These are phyloP conservation scores for Hypoxylon sp. DNA, from an alignment of 2,329 filamentous ascomycete species.

Conservation along the genomic window DNA sequence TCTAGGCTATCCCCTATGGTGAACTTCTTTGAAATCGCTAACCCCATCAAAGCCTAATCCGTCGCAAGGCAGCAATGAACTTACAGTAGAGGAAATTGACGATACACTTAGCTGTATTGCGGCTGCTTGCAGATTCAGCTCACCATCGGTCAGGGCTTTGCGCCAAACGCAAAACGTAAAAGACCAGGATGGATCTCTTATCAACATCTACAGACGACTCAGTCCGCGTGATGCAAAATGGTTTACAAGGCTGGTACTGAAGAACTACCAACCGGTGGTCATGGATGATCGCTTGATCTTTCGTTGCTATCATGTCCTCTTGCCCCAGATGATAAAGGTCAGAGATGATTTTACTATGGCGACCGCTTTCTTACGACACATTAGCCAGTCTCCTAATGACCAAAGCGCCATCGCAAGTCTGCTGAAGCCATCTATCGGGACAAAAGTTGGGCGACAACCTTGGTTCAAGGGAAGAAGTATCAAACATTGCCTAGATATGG, in stretches of 20 bases:
- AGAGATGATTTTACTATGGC: conserved; percentile 76
- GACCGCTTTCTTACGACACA: conserved; percentile 64
- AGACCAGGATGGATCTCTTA: conserved; percentile 63
- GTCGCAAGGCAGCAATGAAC: conserved; percentile 53
- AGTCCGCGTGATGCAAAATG: conserved; percentile 83
- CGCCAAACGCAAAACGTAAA: conserved; percentile 42
- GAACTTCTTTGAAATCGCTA: not conserved
- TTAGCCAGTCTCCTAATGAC: conserved; percentile 43
- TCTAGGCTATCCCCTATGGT: not conserved
- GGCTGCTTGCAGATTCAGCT: conserved; percentile 77
- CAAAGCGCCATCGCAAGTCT: conserved; percentile 46
- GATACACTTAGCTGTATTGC: conserved; percentile 74
- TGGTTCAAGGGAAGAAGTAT: conserved; percentile 78
- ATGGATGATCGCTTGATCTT: conserved; percentile 71
- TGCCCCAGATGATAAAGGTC: conserved; percentile 78
- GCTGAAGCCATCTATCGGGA: conserved; percentile 68
- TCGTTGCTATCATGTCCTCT: conserved; percentile 73
- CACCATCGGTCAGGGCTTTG: conserved; percentile 66
- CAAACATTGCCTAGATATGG: conserved; percentile 79
- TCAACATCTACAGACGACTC: conserved; percentile 69
- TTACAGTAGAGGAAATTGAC: conserved; percentile 82
- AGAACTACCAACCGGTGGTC: conserved; percentile 76
- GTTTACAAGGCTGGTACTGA: conserved; percentile 84
- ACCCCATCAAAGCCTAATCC: conserved; percentile 62
- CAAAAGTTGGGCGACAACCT: conserved; percentile 73